Evolutionary conservation across 176 grass and related monocot species (phyloP).

Genomic region (Cenchrus fungigraminus): DNA sequence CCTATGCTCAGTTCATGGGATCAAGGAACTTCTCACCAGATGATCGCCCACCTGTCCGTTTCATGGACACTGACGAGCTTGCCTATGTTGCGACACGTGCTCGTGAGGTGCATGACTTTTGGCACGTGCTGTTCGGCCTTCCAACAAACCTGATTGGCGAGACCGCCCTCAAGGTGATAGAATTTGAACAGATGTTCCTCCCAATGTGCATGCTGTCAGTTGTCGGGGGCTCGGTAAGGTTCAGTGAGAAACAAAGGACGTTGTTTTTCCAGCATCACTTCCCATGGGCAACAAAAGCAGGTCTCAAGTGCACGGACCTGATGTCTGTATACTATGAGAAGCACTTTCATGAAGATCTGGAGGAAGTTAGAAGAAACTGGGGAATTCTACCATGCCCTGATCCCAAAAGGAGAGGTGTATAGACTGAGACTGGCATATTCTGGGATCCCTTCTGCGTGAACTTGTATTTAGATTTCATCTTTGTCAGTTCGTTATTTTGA

Average conservation of each 20-base stretch:
- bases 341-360: constrained; percentile 84
- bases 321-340: constrained; percentile 97
- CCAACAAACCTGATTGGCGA: constrained; percentile 90
- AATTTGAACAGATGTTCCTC: constrained; percentile 97
- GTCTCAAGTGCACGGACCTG: constrained; percentile 66
- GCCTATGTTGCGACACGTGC: constrained; percentile 75
- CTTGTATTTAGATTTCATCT: neutral
- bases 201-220: constrained; percentile 94
- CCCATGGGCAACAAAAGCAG: constrained; percentile 75
- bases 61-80: constrained; percentile 91
- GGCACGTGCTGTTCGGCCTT: constrained; percentile 93
- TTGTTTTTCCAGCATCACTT: constrained; percentile 85
- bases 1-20: constrained; percentile 95
- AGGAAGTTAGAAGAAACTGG: constrained; percentile 76
- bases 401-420: constrained; percentile 40
- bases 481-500: neutral
- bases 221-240: constrained; percentile 75
- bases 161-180: constrained; percentile 91
- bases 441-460: neutral
- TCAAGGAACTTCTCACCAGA: constrained; percentile 98
- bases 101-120: constrained; percentile 94
- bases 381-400: constrained; percentile 67
- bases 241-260: constrained; percentile 72
- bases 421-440: constrained; percentile 39
- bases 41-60: constrained; percentile 81